These are phyloP conservation scores for Moesziomyces sp. DNA, from an alignment of 1,284 basidiomycete species.

Conservation along the genomic window DNA sequence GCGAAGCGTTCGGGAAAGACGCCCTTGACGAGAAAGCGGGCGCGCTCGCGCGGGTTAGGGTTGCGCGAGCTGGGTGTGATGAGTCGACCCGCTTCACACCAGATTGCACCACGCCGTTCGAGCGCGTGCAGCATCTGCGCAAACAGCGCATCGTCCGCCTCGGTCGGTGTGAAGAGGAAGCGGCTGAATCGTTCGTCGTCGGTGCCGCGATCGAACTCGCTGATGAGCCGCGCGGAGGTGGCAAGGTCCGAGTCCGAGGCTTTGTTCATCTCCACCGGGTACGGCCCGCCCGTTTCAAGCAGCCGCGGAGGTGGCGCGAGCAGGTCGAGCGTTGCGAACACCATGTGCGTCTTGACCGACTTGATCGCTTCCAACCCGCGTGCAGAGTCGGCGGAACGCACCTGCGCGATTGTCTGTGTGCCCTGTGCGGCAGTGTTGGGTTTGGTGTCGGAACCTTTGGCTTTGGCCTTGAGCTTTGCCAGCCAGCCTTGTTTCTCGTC, in stretches of 20 bases:
- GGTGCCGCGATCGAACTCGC: conserved; percentile 23
- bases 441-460: conserved; percentile 9
- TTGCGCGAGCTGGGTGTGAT: conserved; percentile 39
- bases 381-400: conserved; percentile 10
- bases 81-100: conserved; percentile 37
- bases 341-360: conserved; percentile 27
- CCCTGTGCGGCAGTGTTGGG: background rate
- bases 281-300: conserved; percentile 32
- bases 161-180: conserved; percentile 19
- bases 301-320: conserved; percentile 38
- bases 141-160: conserved; percentile 10
- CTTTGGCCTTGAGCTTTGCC: conserved; percentile 23
- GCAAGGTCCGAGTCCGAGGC: conserved; percentile 19
- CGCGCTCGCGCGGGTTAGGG: conserved; percentile 20
- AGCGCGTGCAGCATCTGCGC: conserved; percentile 31
- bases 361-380: no score
- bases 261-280: conserved; percentile 48
- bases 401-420: conserved; percentile 3
- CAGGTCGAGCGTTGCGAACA: conserved; percentile 41
- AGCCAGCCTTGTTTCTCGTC: conserved; percentile 22
- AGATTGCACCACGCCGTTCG: conserved; percentile 35
- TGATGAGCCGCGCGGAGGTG: conserved; percentile 20
- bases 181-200: conserved; percentile 25
- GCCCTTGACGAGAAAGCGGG: conserved; percentile 41
- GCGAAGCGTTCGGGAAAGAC: conserved; percentile 39